Conservation (phyloP, 2,329 filamentous ascomycete genomes). For the Colletotrichum cereale region DNA sequence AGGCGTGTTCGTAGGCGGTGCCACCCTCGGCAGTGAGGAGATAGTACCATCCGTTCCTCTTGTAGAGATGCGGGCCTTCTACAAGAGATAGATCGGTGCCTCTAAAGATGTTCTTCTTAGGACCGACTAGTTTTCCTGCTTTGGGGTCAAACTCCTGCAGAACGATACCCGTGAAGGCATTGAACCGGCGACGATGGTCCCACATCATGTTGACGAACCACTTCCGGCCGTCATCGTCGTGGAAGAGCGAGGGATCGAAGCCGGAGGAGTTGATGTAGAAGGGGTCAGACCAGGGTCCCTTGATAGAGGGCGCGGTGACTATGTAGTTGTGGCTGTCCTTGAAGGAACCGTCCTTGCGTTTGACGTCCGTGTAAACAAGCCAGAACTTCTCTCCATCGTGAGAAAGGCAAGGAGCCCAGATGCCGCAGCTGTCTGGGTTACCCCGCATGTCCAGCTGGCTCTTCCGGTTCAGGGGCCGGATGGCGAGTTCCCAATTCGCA, state of each 20-base stretch:
- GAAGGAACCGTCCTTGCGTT: conserved; percentile 75
- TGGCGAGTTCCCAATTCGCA: conserved; percentile 63
- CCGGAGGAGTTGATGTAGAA: conserved; percentile 71
- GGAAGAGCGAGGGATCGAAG: conserved; percentile 72
- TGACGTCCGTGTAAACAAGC: conserved; percentile 75
- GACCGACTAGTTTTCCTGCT: conserved; percentile 64
- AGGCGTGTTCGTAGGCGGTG: conserved; percentile 71
- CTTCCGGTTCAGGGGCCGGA: conserved; percentile 62
- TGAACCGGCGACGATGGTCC: conserved; percentile 64
- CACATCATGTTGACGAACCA: conserved; percentile 70
- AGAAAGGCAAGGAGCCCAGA: conserved; percentile 75
- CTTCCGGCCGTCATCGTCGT: conserved; percentile 67
- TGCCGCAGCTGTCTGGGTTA: conserved; percentile 69
- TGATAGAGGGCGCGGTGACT: conserved; percentile 63
- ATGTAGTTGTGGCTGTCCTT: conserved; percentile 76
- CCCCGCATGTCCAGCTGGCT: conserved; percentile 68
- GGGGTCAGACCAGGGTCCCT: conserved; percentile 73
- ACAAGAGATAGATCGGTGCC: conserved; percentile 68
- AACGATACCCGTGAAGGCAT: conserved; percentile 67
- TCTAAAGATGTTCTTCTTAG: conserved; percentile 65
- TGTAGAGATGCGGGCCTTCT: conserved; percentile 71
- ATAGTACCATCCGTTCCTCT: conserved; percentile 70
- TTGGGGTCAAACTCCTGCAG: conserved; percentile 69
- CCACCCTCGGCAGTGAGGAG: conserved; percentile 71
- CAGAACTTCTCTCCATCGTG: conserved; percentile 72